A percentile compares a stretch with the other conserved stretches of the same genome.
These are phyloP conservation scores for Panicum miliaceum DNA, from an alignment of 176 grass and related monocot genomes.

Conservation along the genomic window DNA sequence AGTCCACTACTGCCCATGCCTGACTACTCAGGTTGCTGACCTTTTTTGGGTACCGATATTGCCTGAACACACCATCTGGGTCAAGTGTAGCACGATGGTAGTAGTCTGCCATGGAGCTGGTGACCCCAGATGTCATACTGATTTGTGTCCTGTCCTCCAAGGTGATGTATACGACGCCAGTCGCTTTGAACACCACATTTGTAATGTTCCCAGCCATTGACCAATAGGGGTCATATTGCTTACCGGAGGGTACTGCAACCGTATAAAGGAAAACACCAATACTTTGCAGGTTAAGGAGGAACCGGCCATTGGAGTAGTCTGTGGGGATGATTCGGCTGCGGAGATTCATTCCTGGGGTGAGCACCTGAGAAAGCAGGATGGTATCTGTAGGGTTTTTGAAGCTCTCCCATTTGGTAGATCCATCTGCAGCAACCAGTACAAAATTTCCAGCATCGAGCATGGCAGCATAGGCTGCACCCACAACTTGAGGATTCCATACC, in stretches of 20 bases:
- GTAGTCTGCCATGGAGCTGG: not conserved
- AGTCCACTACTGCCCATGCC: constrained; percentile 35
- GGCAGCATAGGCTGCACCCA: constrained; percentile 32
- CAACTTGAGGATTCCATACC: constrained; percentile 36
- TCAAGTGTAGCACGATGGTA: constrained; percentile 66
- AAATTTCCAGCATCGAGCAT: constrained; percentile 65
- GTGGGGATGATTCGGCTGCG: constrained; percentile 42
- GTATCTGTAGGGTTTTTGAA: constrained; percentile 57
- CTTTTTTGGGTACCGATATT: constrained; percentile 60
- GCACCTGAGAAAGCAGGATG: constrained; percentile 49
- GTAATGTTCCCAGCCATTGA: constrained; percentile 19
- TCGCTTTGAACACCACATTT: constrained; percentile 44
- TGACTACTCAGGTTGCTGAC: not conserved
- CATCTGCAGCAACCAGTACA: constrained; percentile 31
- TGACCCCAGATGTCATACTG: not conserved
- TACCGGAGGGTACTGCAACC: constrained; percentile 9
- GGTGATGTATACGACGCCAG: constrained; percentile 46
- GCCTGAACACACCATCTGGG: constrained; percentile 57
- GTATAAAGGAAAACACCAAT: constrained; percentile 35
- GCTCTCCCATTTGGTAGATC: constrained; percentile 39
- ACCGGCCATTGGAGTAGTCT: constrained; percentile 52
- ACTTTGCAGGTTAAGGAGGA: constrained; percentile 17
- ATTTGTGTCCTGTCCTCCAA: not conserved
- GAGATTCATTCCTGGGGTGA: not conserved
- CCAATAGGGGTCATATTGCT: constrained; percentile 49